A percentile compares a stretch with the other conserved stretches of the same genome.
Evolutionary conservation across 768 basidiomycete genomes (phyloP).

Genomic region (Mycena capillaripes): DNA sequence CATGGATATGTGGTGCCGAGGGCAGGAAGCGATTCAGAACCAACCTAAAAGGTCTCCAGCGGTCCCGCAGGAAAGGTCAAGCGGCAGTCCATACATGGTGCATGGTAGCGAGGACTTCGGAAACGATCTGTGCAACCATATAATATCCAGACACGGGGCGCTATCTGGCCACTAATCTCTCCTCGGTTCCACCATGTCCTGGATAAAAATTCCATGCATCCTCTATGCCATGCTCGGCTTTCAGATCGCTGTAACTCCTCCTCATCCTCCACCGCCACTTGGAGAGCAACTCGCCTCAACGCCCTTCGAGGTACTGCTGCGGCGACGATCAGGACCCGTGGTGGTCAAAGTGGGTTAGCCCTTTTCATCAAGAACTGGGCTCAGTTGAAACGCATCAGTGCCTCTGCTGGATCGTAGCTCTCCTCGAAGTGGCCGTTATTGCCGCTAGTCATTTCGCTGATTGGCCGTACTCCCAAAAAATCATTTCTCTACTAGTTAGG

Average conservation of each 20-base stretch:
- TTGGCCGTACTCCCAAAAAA: constrained; percentile 36
- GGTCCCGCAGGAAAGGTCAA: constrained; percentile 38
- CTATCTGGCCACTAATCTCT: constrained; percentile 17
- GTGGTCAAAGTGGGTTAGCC: constrained; percentile 50
- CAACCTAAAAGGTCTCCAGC: constrained; percentile 20
- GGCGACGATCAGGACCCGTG: constrained; percentile 49
- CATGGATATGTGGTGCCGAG: constrained; percentile 31
- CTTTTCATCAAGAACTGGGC: background rate
- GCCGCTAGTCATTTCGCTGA: constrained; percentile 46
- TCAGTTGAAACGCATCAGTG: constrained; percentile 42
- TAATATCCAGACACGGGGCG: constrained; percentile 22
- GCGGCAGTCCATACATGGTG: constrained; percentile 22
- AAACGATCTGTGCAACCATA: constrained; percentile 33
- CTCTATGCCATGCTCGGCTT: constrained; percentile 58
- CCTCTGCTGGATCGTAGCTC: constrained; percentile 53
- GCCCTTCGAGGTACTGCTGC: constrained; percentile 52
- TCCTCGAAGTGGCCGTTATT: constrained; percentile 55
- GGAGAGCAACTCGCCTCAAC: constrained; percentile 52
- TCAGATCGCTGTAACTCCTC: constrained; percentile 62
- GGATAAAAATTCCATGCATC: constrained; percentile 59
- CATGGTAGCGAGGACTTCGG: constrained; percentile 33
- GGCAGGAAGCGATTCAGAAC: constrained; percentile 28
- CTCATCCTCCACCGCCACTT: constrained; percentile 53
- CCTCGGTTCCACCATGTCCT: constrained; percentile 40
- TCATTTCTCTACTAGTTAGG: constrained; percentile 47